Evolutionary conservation across 2,329 filamentous ascomycete species (phyloP).

Genomic region (Ceratocystis destructans): DNA sequence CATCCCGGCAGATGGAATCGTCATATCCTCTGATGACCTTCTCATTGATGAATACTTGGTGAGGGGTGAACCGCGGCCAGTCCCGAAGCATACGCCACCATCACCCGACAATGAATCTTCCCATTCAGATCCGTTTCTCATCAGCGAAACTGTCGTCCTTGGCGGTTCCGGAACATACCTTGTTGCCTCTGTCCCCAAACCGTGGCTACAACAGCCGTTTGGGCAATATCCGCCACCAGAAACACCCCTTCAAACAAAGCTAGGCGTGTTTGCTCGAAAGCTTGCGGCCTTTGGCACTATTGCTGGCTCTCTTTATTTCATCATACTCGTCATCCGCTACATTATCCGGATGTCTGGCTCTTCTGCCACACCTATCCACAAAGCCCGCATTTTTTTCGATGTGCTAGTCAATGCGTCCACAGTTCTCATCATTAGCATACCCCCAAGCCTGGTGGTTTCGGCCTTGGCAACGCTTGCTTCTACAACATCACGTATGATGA

Average conservation of each 20-base stretch:
- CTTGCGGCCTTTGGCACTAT: slow-evolving; percentile 38
- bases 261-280: slow-evolving; percentile 64
- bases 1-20: slow-evolving; percentile 58
- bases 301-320: slow-evolving; percentile 32
- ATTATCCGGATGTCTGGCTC: slow-evolving; percentile 25
- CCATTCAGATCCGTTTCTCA: slow-evolving; percentile 60
- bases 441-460: slow-evolving; percentile 46
- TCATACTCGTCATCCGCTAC: slow-evolving; percentile 31
- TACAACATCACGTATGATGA: slow-evolving; percentile 48
- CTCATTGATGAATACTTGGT: slow-evolving; percentile 54
- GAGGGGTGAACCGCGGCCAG: slow-evolving; percentile 60
- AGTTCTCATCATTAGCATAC: slow-evolving; percentile 45
- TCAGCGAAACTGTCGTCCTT: slow-evolving; percentile 64
- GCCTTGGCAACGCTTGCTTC: slow-evolving; percentile 49
- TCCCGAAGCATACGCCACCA: slow-evolving; percentile 41
- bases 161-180: slow-evolving; percentile 65
- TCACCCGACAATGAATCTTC: background rate
- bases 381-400: slow-evolving; percentile 42
- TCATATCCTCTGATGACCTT: slow-evolving; percentile 53
- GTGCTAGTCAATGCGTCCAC: slow-evolving; percentile 33
- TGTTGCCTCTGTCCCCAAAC: slow-evolving; percentile 58
- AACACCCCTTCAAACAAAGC: slow-evolving; percentile 63
- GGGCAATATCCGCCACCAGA: slow-evolving; percentile 64
- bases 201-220: slow-evolving; percentile 46
- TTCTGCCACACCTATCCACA: slow-evolving; percentile 28